Evolutionary conservation across 2,329 filamentous ascomycete genomes (phyloP), one percentile per base, ranked within the genome.

Genomic region (Phyllosticta citriasiana): DNA sequence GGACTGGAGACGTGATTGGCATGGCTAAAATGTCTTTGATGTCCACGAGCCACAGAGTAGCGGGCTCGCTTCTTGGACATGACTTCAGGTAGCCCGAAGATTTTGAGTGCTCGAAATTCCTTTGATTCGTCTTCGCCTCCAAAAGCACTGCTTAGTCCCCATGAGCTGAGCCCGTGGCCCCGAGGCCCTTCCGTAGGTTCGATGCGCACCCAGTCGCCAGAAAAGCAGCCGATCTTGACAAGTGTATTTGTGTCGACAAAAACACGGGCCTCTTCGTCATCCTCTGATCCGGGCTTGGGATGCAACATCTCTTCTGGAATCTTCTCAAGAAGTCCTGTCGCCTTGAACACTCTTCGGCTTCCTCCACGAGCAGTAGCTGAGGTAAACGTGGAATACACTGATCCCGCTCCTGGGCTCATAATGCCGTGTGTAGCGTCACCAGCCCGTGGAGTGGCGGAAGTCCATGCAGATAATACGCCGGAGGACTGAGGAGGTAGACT

Each of bases 141-240:
- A 65, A 86, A 88, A 64, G 84, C 86, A 50, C 60, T 59, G 24
- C 84, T 85, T 3, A 91, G 78, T 1, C 86, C 86, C 76, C 86
- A 88, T 0, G 82, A 77, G 57, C 82, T 88, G 66, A 84, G 84
- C 19, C 80, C 88, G 71, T 84, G 88, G 16, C 79, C 77, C 24
- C 83, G 87, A 63, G 89, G 88, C 70, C 91, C 89, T 65, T 88
- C 82, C 0, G 89, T 83, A 5, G 84, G 81, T 74, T 96, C 91
- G 10, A 97, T 80, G 24, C 88, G 86, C 10, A 96, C 91, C 94
- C 94, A 99, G 70, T 99, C 94, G 30, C 94, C 94, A 0, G 93
- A 97, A 71, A 99, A 99, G 73, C 93, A 97, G 16, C 93, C 92
- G 59, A 99, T 88, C 67, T 92, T 91, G 14, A 90, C 88, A 22